A percentile compares a stretch with the other conserved stretches of the same genome.
Evolutionary conservation across 2,329 filamentous ascomycete genomes (phyloP).

Genomic region (Alternaria burnsii): DNA sequence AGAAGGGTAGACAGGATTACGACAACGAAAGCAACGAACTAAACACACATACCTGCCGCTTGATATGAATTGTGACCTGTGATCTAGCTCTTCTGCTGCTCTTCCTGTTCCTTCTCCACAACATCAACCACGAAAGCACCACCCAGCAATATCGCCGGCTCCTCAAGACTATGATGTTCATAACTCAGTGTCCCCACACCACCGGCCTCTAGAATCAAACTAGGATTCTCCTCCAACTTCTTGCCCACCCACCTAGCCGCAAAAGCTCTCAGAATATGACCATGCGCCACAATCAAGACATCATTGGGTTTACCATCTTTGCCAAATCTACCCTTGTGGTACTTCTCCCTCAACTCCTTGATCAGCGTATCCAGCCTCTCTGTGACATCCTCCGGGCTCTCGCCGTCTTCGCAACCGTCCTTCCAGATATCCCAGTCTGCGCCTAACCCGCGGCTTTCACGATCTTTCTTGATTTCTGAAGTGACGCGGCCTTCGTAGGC

Average conservation of each 20-base stretch:
- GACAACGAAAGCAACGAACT: constrained; percentile 4
- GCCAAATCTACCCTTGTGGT: constrained; percentile 60
- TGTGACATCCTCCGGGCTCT: constrained; percentile 78
- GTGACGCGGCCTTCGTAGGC: constrained; percentile 67
- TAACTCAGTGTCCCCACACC: constrained; percentile 63
- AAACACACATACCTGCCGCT: background rate
- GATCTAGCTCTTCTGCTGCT: constrained; percentile 15
- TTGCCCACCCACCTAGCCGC: constrained; percentile 86
- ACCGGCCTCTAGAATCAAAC: constrained; percentile 78
- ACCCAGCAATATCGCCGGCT: constrained; percentile 61
- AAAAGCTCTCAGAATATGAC: constrained; percentile 87
- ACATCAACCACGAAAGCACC: constrained; percentile 61
- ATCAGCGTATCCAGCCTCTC: constrained; percentile 79
- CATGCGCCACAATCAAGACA: constrained; percentile 84
- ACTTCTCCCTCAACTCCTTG: constrained; percentile 69
- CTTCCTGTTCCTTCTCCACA: constrained; percentile 52
- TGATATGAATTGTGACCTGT: background rate
- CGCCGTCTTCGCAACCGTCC: constrained; percentile 83
- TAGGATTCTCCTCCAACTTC: constrained; percentile 75
- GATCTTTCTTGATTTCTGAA: constrained; percentile 59
- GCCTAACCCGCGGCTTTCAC: constrained; percentile 61
- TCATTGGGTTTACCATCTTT: constrained; percentile 68
- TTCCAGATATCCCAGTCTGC: constrained; percentile 84
- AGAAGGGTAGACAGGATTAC: background rate
- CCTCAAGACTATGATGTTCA: constrained; percentile 59